Evolutionary conservation across 352 stramenopile species (phyloP).

Genomic region (Aphanomyces invadans): DNA sequence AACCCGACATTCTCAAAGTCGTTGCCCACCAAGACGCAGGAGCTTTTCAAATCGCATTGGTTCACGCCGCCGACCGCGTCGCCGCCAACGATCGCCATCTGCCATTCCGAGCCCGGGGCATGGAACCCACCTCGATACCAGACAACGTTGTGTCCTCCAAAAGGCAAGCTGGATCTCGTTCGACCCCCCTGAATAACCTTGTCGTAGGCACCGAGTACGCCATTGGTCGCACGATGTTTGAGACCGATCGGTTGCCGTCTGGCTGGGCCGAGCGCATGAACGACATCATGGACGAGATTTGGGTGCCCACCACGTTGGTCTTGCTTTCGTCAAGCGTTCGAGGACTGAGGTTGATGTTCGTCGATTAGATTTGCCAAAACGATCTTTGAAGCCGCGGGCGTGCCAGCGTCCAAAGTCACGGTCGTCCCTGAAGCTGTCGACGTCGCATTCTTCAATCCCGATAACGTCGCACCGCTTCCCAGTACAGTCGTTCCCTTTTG

Average conservation of each 20-base stretch:
- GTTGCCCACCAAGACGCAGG: not conserved
- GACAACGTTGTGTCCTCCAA: slow-evolving; percentile 57
- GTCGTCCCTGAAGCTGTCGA: slow-evolving; percentile 86
- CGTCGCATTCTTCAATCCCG: slow-evolving; percentile 80
- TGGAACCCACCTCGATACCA: slow-evolving; percentile 79
- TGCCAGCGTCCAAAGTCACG: slow-evolving; percentile 43
- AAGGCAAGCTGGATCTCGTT: not conserved
- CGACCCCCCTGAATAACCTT: not conserved
- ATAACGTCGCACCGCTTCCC: slow-evolving; percentile 8
- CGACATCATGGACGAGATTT: slow-evolving; percentile 86
- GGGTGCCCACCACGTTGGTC: slow-evolving; percentile 75
- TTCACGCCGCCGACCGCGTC: slow-evolving; percentile 14
- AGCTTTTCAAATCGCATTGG: slow-evolving; percentile 7
- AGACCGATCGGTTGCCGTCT: slow-evolving; percentile 88
- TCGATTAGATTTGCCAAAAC: slow-evolving; percentile 55
- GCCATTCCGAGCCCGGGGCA: slow-evolving; percentile 88
- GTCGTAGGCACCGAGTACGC: slow-evolving; percentile 35
- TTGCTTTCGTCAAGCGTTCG: too few species aligned
- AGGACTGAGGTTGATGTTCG: not conserved
- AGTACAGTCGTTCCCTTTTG: too few species aligned
- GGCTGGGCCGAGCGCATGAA: slow-evolving; percentile 86
- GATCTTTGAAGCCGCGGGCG: slow-evolving; percentile 57
- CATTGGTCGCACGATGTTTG: slow-evolving; percentile 92
- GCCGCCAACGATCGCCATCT: slow-evolving; percentile 59
- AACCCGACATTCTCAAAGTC: slow-evolving; percentile 29